Evolutionary conservation across 106 monocot species (phyloP).

Genomic region (Ottelia alismoides): DNA sequence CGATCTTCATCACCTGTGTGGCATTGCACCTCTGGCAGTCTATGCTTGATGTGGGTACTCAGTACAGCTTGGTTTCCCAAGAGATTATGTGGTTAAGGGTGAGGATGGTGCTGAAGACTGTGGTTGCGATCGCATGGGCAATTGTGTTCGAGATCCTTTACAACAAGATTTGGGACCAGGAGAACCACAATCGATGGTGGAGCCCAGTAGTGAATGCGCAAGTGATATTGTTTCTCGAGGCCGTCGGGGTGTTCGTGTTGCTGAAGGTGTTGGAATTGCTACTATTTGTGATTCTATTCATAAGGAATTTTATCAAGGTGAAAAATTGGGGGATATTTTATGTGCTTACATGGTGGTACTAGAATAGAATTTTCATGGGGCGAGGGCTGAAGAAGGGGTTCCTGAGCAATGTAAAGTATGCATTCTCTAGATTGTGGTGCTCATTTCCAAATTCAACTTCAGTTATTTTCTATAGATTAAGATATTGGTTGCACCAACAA

Average conservation of each 20-base stretch:
- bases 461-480: constrained; percentile 24
- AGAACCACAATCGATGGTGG: constrained; percentile 11
- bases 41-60: constrained; percentile 18
- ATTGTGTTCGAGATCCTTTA: constrained; percentile 15
- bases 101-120: constrained; percentile 14
- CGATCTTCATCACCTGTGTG: constrained; percentile 18
- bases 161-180: constrained; percentile 14
- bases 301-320: constrained; percentile 13
- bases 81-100: constrained; percentile 9
- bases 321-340: constrained; percentile 15
- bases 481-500: constrained; percentile 17
- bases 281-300: constrained; percentile 8
- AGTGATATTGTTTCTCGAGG: constrained; percentile 12
- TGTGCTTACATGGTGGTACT: constrained; percentile 22
- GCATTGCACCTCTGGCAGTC: constrained; percentile 12
- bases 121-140: constrained; percentile 7
- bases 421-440: constrained; percentile 13
- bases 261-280: constrained; percentile 6
- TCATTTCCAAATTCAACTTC: constrained; percentile 11
- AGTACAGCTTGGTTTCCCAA: constrained; percentile 17
- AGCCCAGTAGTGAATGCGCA: constrained; percentile 4
- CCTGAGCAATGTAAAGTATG: constrained; percentile 17
- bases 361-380: constrained; percentile 13
- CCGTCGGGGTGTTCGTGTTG: constrained; percentile 14
- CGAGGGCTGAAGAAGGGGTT: constrained; percentile 17